Percentiles rank a stretch among this genome's conserved stretches.
phyloP scores from a whole-genome alignment of 108 stramenopile species.

The Cyclotella sp. region DNA sequence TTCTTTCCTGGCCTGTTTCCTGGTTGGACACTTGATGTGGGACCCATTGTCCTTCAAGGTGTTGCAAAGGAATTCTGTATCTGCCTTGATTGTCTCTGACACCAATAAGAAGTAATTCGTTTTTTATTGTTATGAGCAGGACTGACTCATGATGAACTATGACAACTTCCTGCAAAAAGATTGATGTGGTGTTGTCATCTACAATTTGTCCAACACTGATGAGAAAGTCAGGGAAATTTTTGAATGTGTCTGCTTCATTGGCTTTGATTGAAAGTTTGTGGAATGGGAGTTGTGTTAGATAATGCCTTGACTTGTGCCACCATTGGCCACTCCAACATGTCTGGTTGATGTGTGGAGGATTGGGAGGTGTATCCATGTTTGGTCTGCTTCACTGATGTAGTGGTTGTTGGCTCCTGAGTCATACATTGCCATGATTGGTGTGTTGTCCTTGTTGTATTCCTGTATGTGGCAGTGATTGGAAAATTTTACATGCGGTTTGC shows the following conservation, averaged over 20 bases:
- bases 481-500: too few species aligned
- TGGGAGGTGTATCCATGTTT: not conserved
- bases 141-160: not conserved
- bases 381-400: not conserved
- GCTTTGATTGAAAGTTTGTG: not conserved
- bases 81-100: too few species aligned
- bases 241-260: not conserved
- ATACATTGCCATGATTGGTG: not conserved
- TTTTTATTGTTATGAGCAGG: not conserved
- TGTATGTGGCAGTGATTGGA: too few species aligned
- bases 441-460: too few species aligned
- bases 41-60: not conserved
- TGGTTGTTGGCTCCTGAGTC: constrained; percentile 4
- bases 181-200: too few species aligned
- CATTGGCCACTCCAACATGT: constrained; percentile 8
- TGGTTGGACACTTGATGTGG: not conserved
- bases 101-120: not conserved
- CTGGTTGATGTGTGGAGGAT: not conserved
- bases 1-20: not conserved
- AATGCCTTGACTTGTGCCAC: not conserved
- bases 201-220: not conserved
- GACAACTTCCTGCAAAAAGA: too few species aligned
- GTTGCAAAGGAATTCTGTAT: not conserved
- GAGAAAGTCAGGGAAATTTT: not conserved
- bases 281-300: not conserved